Base-by-base conservation (phyloP, 2,329 filamentous ascomycete species). In the Sclerotinia borealis region DNA sequence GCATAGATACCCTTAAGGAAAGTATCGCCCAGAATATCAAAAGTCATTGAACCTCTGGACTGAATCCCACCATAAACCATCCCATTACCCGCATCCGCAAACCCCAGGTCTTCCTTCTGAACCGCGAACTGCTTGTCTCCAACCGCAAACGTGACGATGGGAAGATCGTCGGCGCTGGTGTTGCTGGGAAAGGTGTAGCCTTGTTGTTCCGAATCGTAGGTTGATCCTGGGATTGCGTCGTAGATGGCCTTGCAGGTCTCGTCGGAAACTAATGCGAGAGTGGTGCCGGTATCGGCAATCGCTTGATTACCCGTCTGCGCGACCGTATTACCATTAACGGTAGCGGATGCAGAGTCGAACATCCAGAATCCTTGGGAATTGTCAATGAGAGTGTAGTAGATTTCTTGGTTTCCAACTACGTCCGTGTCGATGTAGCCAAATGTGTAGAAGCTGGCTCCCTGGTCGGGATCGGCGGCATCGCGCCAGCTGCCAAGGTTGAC, bases 211-310 rank as follows among this genome's bases (percentile, higher is more conserved):
- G 75, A 69, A 67, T 86, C 81, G 70, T 86, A 86, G 51, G 74
- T 78, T 11, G 85, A 79, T 17, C 85, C 86, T 4, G 83, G 81
- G 64, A 91, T 90, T 37, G 81, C 77, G 58, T 77, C 78, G 74
- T 91, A 91, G 66, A 91, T 79, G 3, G 81, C 81, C 64, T 85
- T 76, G 71, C 83, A 86, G 15, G 83, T 79, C 1, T 75, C 72
- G 71, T 91, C 88, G 47, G 83, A 81, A 52, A 91, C 79, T 37
- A 91, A 79, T 1, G 83, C 83, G 56, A 91, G 80, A 0, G 87
- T 88, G 36, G 88, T 90, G 62, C 87, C 88, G 0, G 88, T 91
- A 73, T 91, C 89, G 39, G 83, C 85, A 68, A 91, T 90, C 52
- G 88, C 86, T 36, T 78, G 85, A 75, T 90, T 90, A 54, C 79